These are phyloP conservation scores for Delitschia confertaspora DNA, from an alignment of 495 filamentous ascomycete genomes.

Conservation along the genomic window DNA sequence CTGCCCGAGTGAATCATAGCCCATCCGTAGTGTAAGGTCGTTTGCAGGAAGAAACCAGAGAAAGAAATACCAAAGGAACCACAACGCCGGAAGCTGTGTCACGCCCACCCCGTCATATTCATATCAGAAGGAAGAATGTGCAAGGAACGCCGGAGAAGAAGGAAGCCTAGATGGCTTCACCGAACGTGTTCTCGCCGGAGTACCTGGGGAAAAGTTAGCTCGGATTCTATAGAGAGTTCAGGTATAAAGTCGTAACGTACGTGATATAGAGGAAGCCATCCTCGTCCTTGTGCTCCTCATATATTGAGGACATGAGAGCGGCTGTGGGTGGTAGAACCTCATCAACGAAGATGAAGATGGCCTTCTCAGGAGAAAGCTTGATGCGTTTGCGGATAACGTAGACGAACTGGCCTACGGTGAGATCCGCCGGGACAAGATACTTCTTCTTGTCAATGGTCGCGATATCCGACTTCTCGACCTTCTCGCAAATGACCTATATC, in stretches of 20 bases:
- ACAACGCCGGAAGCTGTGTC: conserved; percentile 1
- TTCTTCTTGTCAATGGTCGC: conserved; percentile 99
- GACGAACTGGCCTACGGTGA: conserved; percentile 99
- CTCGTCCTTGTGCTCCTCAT: conserved; percentile 89
- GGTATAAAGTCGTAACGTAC: conserved; percentile 38
- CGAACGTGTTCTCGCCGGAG: conserved; percentile 99
- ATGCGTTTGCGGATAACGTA: conserved; percentile 99
- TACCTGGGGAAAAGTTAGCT: conserved; percentile 54
- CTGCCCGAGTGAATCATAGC: too few relatives aligned
- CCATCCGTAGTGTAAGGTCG: too few relatives aligned
- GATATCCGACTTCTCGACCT: conserved; percentile 98
- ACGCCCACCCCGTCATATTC: background rate
- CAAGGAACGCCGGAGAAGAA: background rate
- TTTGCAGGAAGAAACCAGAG: too few relatives aligned
- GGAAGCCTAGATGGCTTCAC: conserved; percentile 37
- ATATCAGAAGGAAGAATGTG: background rate
- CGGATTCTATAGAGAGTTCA: too few relatives aligned
- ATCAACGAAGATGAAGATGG: conserved; percentile 99
- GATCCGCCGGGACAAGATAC: conserved; percentile 93
- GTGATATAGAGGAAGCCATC: conserved; percentile 59
- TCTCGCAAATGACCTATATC: conserved; percentile 92
- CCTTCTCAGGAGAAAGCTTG: conserved; percentile 99
- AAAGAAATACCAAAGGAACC: too few relatives aligned
- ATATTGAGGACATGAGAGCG: conserved; percentile 98
- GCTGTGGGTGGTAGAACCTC: conserved; percentile 95